Percentiles rank a stretch among this genome's conserved stretches.
These are phyloP conservation scores for Solanum pennellii DNA, from an alignment of 257 asterid species.

Conservation along the genomic window DNA sequence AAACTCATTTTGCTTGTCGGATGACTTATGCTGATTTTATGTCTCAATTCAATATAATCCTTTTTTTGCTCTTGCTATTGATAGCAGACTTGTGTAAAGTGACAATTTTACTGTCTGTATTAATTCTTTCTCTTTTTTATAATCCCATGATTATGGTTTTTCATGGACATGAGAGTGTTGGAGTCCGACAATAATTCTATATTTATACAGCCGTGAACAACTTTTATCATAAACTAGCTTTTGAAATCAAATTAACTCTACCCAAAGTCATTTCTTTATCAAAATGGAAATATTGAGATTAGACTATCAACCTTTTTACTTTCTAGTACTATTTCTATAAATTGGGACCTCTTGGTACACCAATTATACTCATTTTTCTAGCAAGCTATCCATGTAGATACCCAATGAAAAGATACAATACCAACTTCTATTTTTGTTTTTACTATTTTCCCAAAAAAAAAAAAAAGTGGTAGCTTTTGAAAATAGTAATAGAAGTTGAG, in stretches of 20 bases:
- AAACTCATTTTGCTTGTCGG: not conserved
- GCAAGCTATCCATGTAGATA: not conserved
- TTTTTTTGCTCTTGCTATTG: not conserved
- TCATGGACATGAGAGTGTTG: not conserved
- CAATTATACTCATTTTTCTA: not conserved
- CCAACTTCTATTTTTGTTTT: not conserved
- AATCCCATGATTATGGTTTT: not conserved
- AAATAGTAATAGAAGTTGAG: not conserved
- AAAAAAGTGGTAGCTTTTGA: not conserved
- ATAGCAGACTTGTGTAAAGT: not conserved
- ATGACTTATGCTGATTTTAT: not conserved
- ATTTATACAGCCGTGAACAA: not conserved
- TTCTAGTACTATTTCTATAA: not conserved
- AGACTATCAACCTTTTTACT: not conserved
- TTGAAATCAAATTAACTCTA: not conserved
- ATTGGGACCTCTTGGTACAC: not conserved
- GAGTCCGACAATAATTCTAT: not conserved
- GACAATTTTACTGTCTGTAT: not conserved
- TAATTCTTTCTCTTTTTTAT: not conserved
- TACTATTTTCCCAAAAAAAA: not conserved
- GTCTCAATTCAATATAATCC: not conserved
- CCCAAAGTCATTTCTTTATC: not conserved
- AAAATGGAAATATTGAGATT: not conserved
- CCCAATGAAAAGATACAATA: not conserved
- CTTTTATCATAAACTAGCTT: not conserved